Evolutionary conservation across 495 filamentous ascomycete genomes (phyloP).

Genomic region (Neurospora terricola): DNA sequence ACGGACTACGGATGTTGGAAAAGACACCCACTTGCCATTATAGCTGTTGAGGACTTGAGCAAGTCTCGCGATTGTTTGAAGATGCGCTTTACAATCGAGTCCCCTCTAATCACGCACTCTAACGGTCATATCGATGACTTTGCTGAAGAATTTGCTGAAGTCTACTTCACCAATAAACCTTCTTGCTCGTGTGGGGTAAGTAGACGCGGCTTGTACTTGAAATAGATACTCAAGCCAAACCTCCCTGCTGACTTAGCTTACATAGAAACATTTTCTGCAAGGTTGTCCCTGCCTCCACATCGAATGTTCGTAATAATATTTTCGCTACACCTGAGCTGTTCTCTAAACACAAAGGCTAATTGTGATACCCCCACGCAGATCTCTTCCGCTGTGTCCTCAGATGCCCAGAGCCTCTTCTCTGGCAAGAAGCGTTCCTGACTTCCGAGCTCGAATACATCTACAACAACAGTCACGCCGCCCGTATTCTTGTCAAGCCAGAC

Average conservation of each 20-base stretch:
- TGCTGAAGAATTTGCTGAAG: accelerated
- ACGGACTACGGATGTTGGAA: neutral
- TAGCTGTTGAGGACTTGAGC: neutral
- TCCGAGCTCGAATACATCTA: neutral
- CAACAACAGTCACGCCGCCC: neutral
- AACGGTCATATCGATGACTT: neutral
- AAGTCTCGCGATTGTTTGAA: neutral
- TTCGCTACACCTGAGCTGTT: neutral
- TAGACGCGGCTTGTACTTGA: neutral
- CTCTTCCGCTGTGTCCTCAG: neutral
- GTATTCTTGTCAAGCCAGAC: neutral
- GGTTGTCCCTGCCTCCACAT: neutral
- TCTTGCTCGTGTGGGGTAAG: neutral
- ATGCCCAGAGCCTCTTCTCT: neutral
- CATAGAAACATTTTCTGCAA: neutral
- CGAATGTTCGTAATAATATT: neutral
- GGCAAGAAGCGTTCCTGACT: neutral
- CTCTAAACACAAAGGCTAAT: neutral
- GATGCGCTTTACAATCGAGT: neutral
- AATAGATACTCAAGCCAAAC: neutral
- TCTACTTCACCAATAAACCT: neutral
- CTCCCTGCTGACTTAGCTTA: neutral
- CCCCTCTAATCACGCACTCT: neutral
- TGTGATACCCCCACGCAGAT: neutral
- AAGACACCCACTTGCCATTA: neutral